Evolutionary conservation across 805 yeast genomes (phyloP), one percentile per base, ranked within the genome.

Genomic region (Kazachstania viticola): DNA sequence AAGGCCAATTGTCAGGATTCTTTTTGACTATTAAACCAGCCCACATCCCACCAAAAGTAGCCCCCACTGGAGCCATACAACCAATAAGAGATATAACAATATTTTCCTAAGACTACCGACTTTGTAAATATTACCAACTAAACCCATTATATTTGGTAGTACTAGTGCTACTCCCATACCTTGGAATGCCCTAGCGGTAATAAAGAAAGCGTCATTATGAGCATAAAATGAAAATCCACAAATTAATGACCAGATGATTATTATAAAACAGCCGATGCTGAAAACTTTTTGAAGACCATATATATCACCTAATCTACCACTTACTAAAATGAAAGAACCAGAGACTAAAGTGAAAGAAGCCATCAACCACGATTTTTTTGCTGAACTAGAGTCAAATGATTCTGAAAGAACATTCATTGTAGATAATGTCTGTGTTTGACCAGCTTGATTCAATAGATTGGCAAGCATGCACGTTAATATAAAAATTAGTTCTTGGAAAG

Each of bases 231-330:
- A 55, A 4, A 78, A 46, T 0, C 87, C 88, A 3, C 73, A 65
- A 14, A 80, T 51, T 31, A 78, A 40, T 1, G 75, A 60, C 79
- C 84, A 75, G 1, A 78, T 19, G 0, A 64, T 43, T 5, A 67
- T 52, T 72, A 79, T 68, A 5, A 54, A 29, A 53, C 73, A 73
- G 1, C 88, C 84, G 9, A 59, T 41, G 0, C 72, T 27, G 33
- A 75, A 61, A n/a, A 71, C 54, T 23, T 49, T 57, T 39, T 71
- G 73, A 32, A 76, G 60, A 0, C 91, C 88, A 41, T 70, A 71
- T 9, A 79, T 58, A 46, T 80, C 93, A 21, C 93, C 91, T 27
- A 78, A 45, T 31, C 75, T 64, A 8, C 91, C 91, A 23, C 78
- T 67, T 4, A 75, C 60, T 25, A 80, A 52, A 30, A 80, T 79